These are phyloP conservation scores for Gypsophila paniculata DNA, from an alignment of 179 eudicot genomes.

Conservation along the genomic window DNA sequence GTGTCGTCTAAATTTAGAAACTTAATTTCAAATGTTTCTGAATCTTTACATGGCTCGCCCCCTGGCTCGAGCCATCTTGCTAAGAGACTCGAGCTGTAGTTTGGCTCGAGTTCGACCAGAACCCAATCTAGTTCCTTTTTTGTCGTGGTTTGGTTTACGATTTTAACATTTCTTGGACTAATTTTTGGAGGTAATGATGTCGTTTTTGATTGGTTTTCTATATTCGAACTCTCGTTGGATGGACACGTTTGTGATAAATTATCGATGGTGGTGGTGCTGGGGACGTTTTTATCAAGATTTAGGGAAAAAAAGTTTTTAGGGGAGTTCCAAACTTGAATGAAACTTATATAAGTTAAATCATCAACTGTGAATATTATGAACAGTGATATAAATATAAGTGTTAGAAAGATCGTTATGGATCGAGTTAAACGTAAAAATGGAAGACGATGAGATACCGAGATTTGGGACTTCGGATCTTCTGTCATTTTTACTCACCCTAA, in stretches of 20 bases:
- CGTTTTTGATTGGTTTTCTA: background rate
- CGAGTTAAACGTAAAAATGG: conserved; percentile 25
- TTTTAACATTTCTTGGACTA: background rate
- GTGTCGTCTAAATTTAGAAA: conserved; percentile 44
- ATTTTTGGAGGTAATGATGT: background rate
- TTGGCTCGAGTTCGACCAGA: conserved; percentile 39
- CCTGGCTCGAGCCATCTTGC: conserved; percentile 50
- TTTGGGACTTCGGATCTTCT: background rate
- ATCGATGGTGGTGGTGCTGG: background rate
- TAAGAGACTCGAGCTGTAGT: conserved; percentile 48
- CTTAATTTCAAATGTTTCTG: conserved; percentile 48
- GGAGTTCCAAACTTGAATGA: conserved; percentile 28
- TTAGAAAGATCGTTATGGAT: conserved; percentile 18
- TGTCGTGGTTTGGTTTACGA: background rate
- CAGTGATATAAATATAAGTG: conserved; percentile 18
- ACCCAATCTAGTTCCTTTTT: conserved; percentile 36
- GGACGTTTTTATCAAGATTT: conserved; percentile 6
- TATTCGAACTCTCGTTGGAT: background rate
- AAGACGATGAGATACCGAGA: conserved; percentile 17
- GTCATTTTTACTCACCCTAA: background rate
- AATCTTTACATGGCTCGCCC: conserved; percentile 50
- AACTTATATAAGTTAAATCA: conserved; percentile 16
- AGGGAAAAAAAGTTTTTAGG: conserved; percentile 14
- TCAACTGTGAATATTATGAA: conserved; percentile 26
- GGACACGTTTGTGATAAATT: conserved; percentile 5